Evolutionary conservation across 345 rosid genomes (phyloP), one percentile per base, ranked within the genome.

Genomic region (Balakata baccata): DNA sequence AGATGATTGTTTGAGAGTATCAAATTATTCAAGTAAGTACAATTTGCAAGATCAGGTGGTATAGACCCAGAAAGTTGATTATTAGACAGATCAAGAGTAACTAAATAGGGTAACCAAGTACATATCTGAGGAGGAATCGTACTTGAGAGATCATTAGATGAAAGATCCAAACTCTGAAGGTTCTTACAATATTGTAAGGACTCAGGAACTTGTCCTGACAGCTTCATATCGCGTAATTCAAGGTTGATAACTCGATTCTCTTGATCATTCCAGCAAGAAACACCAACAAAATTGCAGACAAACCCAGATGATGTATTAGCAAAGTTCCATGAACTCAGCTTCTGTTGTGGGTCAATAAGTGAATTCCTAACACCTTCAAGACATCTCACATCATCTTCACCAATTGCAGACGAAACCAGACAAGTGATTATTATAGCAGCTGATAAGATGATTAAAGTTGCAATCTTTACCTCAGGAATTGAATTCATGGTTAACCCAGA

Each of bases 201-300:
- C 13, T 84, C 85, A 3, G 97, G 95, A 57, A 94, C 66, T 53
- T 53, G 45, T 17, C 98, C 98, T 10, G 91, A 78, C 51, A 94
- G 84, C 25, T 74, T 68, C 93, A 90, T 89, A 10, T 76, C 90
- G 1, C 79, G 59, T 23, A 94, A 87, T 76, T 90, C 84, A 8
- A 94, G 81, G 57, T 61, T 65, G 64, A 88, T 62, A 7, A 94
- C 77, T 61, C 97, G 85, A 66, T 89, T 89, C 72, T 92, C 97
- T 9, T 70, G 86, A 46, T 83, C 89, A 75, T 94, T 94, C 98
- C 98, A 94, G 67, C 97, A 94, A n/a, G 94, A 46, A 59, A 94
- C 96, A 9, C 98, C 97, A 4, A 79, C 87, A 77, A 92, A 88
- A 22, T 65, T 83, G 85, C 98, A 94, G n/a, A 94, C 64, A 67